Evolutionary conservation across 2,329 filamentous ascomycete genomes (phyloP).

Genomic region (Alternaria conjuncta): DNA sequence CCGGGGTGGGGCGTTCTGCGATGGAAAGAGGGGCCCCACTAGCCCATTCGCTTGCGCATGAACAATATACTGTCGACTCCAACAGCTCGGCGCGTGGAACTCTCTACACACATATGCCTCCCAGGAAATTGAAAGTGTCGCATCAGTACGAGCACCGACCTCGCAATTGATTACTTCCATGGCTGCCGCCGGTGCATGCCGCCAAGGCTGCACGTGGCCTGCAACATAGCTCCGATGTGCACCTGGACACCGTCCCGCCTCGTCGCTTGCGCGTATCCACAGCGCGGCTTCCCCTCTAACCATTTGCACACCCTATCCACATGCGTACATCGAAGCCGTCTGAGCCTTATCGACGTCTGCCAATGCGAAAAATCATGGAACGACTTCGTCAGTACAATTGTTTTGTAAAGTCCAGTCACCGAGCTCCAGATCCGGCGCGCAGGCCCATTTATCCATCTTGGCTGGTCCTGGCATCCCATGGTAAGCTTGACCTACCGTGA

Average conservation of each 20-base stretch:
- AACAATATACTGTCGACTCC: not conserved
- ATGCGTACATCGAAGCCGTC: not conserved
- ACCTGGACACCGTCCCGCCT: not conserved
- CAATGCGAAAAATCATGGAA: not conserved
- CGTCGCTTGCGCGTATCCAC: not conserved
- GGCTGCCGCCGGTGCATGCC: not conserved
- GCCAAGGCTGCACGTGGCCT: not conserved
- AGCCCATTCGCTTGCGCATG: not conserved
- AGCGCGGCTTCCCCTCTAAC: not conserved
- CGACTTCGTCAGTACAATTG: not conserved
- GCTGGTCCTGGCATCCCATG: constrained; percentile 15
- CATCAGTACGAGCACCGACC: not conserved
- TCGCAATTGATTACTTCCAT: not conserved
- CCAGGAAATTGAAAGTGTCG: not conserved
- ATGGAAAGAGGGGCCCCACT: not conserved
- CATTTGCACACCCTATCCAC: not conserved
- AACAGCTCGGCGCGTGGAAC: not conserved
- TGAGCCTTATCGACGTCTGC: not conserved
- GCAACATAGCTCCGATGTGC: not conserved
- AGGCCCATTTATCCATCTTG: constrained; percentile 28
- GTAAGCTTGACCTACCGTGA: constrained; percentile 7
- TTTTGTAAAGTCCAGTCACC: not conserved
- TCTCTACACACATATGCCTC: not conserved
- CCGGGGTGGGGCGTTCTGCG: not conserved
- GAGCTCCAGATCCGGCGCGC: constrained; percentile 8